A percentile compares a stretch with the other conserved stretches of the same genome.
Conservation (phyloP, 345 rosid genomes). For the Aurinia saxatilis region DNA sequence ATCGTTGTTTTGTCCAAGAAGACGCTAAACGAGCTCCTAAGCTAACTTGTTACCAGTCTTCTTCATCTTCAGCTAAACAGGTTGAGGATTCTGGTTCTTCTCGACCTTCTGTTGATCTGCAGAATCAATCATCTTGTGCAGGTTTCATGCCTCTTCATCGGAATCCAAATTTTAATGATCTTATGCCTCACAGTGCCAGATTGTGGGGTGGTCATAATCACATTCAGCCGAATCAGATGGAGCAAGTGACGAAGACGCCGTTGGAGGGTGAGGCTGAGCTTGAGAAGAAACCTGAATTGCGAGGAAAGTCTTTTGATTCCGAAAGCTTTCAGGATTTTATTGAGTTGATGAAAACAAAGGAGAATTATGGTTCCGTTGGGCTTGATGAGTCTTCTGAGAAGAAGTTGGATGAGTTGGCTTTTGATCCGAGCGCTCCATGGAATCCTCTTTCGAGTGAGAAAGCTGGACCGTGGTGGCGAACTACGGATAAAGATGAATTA, state of each 20-base stretch:
- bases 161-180: conserved; percentile 39
- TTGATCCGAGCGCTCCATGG: conserved; percentile 63
- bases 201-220: conserved; percentile 79
- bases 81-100: conserved; percentile 50
- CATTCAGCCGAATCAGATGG: too few relatives aligned
- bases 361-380: conserved; percentile 32
- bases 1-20: conserved; percentile 95
- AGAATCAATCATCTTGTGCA: conserved; percentile 32
- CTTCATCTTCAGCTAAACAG: conserved; percentile 42
- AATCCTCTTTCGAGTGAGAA: conserved; percentile 38
- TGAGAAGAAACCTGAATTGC: conserved; percentile 18
- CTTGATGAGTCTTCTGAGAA: conserved; percentile 27
- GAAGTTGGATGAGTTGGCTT: conserved; percentile 29
- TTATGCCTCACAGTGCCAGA: conserved; percentile 44
- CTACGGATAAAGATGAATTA: conserved; percentile 66
- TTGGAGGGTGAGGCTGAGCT: conserved; percentile 46
- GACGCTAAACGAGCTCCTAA: conserved; percentile 98
- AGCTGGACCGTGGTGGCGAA: conserved; percentile 85
- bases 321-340: conserved; percentile 33
- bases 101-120: conserved; percentile 32
- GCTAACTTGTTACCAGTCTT: conserved; percentile 79
- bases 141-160: conserved; percentile 55
- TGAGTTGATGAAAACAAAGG: conserved; percentile 36
- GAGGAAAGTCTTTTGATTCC: conserved; percentile 17
- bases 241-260: conserved; percentile 32